Evolutionary conservation across 371 early-diverging fungal genomes (phyloP).

Genomic region (Dichotomocladium elegans): DNA sequence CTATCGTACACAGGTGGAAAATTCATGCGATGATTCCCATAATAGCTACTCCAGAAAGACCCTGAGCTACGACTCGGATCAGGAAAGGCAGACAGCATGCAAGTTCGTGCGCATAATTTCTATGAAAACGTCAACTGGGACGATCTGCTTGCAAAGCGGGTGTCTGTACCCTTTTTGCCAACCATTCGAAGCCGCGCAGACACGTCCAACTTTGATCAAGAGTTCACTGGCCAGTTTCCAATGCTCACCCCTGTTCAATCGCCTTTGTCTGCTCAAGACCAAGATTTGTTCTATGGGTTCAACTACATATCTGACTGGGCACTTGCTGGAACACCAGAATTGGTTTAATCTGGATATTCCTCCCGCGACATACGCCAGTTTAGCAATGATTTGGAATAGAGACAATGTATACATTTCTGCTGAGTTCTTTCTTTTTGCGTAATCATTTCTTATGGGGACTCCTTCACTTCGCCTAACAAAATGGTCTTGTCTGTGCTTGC

Average conservation of each 20-base stretch:
- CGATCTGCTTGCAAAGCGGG: constrained; percentile 76
- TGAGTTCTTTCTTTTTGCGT: neutral
- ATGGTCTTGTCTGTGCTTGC: constrained; percentile 84
- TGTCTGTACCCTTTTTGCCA: constrained; percentile 89
- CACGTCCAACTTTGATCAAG: constrained; percentile 93
- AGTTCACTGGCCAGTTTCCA: constrained; percentile 90
- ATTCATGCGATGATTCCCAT: no score
- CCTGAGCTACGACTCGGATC: constrained; percentile 85
- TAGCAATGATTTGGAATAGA: no score
- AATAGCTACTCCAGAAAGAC: constrained; percentile 83
- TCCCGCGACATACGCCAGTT: no score
- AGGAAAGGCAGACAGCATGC: constrained; percentile 80
- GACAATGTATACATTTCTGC: no score
- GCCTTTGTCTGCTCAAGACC: constrained; percentile 71
- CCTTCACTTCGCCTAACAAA: constrained; percentile 81
- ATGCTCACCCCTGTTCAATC: constrained; percentile 88
- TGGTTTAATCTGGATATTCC: no score
- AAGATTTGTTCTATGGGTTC: constrained; percentile 89
- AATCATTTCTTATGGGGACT: neutral
- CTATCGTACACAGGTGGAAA: neutral
- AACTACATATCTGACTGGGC: constrained; percentile 92
- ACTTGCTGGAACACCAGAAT: no score
- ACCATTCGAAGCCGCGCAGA: constrained; percentile 76
- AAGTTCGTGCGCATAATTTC: constrained; percentile 92
- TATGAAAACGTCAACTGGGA: constrained; percentile 94